Percentiles rank a stretch among this genome's conserved stretches.
phyloP scores from a whole-genome alignment of 2,329 filamentous ascomycete species.

The Neoscytalidium dimidiatum region DNA sequence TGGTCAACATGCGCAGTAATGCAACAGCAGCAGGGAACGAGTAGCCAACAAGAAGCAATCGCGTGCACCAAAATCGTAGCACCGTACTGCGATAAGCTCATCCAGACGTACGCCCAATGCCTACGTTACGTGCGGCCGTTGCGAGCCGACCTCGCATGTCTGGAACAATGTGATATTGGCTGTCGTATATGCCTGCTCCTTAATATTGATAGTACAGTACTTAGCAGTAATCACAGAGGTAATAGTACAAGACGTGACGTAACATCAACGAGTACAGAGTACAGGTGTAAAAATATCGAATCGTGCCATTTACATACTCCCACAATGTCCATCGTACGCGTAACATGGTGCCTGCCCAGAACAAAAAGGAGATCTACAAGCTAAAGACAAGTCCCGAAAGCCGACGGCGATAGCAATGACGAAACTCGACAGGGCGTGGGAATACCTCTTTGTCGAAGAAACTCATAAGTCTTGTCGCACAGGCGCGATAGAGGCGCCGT shows the following conservation, averaged over 20 bases:
- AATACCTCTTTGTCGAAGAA: not conserved
- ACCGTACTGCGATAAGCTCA: not conserved
- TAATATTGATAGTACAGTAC: conserved; percentile 2
- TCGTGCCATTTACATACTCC: conserved; percentile 11
- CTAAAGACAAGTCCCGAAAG: no score
- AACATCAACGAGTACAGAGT: not conserved
- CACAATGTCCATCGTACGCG: not conserved
- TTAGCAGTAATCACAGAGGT: not conserved
- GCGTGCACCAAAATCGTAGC: no score
- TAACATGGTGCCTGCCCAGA: not conserved
- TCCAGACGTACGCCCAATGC: not conserved
- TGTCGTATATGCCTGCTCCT: not conserved
- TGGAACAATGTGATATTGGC: not conserved
- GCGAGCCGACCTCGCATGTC: not conserved
- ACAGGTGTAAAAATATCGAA: not conserved
- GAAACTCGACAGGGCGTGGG: not conserved
- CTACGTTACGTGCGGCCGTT: not conserved
- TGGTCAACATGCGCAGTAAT: no score
- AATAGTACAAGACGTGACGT: not conserved
- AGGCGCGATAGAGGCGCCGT: not conserved
- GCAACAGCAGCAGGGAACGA: no score
- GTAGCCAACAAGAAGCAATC: no score
- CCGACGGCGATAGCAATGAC: not conserved
- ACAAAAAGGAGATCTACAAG: no score
- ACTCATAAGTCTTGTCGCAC: not conserved